Evolutionary conservation across 192 early-diverging fungal genomes (phyloP).

Genomic region (Backusella morwellensis): DNA sequence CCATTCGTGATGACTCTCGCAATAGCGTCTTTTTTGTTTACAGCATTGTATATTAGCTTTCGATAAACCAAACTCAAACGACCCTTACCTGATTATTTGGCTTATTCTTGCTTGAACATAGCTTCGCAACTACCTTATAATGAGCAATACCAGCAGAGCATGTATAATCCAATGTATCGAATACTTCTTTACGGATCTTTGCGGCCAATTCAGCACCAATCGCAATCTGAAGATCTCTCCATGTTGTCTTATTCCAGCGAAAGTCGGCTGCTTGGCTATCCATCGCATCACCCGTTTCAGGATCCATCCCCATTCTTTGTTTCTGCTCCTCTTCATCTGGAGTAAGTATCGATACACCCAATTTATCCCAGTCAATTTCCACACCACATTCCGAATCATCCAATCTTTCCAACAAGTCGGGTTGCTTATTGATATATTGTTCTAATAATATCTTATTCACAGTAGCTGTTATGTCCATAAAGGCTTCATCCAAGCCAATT

Average conservation of each 20-base stretch:
- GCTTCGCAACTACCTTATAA: constrained; percentile 84
- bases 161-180: constrained; percentile 70
- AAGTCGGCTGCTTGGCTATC: background rate
- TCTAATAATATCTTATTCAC: constrained; percentile 58
- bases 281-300: background rate
- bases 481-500: constrained; percentile 86
- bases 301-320: background rate
- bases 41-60: background rate
- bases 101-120: constrained; percentile 83
- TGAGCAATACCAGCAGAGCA: constrained; percentile 84
- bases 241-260: constrained; percentile 32
- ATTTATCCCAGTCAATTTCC: constrained; percentile 36
- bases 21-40: constrained; percentile 62
- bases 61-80: background rate
- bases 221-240: constrained; percentile 77
- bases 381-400: constrained; percentile 23
- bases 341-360: constrained; percentile 49
- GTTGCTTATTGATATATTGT: constrained; percentile 32
- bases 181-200: constrained; percentile 63
- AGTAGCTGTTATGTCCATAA: constrained; percentile 76
- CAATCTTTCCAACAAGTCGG: constrained; percentile 29
- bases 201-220: constrained; percentile 69
- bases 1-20: constrained; percentile 47
- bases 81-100: constrained; percentile 69
- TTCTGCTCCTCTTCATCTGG: constrained; percentile 19